Conservation (phyloP, 805 yeast species). For the Candida maesae region DNA sequence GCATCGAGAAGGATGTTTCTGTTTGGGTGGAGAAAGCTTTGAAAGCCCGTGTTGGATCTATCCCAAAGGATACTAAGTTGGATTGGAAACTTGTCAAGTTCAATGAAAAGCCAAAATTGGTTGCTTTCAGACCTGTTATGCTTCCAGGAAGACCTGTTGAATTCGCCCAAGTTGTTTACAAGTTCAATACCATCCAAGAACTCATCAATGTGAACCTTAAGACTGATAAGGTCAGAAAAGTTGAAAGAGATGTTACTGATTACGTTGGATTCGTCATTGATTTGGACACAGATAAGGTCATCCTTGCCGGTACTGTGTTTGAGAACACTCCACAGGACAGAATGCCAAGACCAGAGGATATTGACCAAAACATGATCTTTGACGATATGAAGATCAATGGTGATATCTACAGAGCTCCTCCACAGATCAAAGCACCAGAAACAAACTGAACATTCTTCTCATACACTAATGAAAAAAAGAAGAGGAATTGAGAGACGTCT, state of each 20-base stretch:
- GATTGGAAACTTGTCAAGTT: slow-evolving; percentile 78
- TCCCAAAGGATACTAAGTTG: slow-evolving; percentile 57
- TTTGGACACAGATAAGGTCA: slow-evolving; percentile 51
- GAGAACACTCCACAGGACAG: slow-evolving; percentile 47
- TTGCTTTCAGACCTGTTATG: slow-evolving; percentile 66
- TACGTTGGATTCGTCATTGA: slow-evolving; percentile 60
- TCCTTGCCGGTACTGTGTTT: slow-evolving; percentile 64
- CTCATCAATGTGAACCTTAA: slow-evolving; percentile 45
- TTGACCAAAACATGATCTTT: slow-evolving; percentile 25
- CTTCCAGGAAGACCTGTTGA: slow-evolving; percentile 51
- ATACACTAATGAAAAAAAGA: too few species aligned
- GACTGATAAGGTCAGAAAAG: slow-evolving; percentile 41
- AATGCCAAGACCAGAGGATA: slow-evolving; percentile 31
- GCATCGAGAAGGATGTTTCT: slow-evolving; percentile 44
- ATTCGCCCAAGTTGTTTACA: slow-evolving; percentile 57
- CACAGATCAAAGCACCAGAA: slow-evolving; percentile 12
- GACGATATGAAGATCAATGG: slow-evolving; percentile 32
- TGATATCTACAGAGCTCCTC: slow-evolving; percentile 32
- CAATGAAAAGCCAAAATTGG: slow-evolving; percentile 66
- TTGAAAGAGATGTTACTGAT: slow-evolving; percentile 54
- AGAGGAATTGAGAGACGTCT: background rate
- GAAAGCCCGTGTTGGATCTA: slow-evolving; percentile 43
- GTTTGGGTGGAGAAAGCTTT: slow-evolving; percentile 64
- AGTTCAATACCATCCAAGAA: slow-evolving; percentile 59
- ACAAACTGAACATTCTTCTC: slow-evolving; percentile 5